These are phyloP conservation scores for Cytidiella melzeri DNA, from an alignment of 768 basidiomycete genomes.

Conservation along the genomic window DNA sequence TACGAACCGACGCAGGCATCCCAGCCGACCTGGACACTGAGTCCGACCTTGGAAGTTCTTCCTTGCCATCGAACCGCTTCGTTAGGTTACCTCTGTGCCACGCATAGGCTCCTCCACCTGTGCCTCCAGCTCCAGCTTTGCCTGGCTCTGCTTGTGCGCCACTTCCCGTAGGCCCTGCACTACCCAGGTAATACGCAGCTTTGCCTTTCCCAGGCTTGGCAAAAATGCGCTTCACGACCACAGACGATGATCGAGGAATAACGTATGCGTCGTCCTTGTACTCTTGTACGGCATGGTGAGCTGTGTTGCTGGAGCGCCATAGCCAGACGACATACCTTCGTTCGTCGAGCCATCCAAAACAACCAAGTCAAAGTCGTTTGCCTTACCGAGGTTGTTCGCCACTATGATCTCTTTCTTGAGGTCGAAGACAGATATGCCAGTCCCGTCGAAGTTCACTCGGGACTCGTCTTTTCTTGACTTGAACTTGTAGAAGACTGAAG, in stretches of 20 bases:
- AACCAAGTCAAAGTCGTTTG: constrained; percentile 92
- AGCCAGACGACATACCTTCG: constrained; percentile 60
- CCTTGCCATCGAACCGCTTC: constrained; percentile 85
- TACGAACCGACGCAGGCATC: constrained; percentile 5
- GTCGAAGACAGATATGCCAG: constrained; percentile 98
- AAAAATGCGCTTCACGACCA: constrained; percentile 85
- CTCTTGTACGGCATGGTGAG: constrained; percentile 45
- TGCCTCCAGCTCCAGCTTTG: constrained; percentile 24
- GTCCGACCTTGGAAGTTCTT: constrained; percentile 36
- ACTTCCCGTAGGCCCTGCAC: constrained; percentile 35
- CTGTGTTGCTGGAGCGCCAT: not conserved
- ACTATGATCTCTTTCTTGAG: constrained; percentile 98
- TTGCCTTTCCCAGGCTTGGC: constrained; percentile 77
- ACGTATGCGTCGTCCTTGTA: constrained; percentile 88
- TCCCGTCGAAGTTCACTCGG: constrained; percentile 95
- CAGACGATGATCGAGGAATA: constrained; percentile 91
- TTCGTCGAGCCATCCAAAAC: constrained; percentile 80
- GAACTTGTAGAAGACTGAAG: constrained; percentile 98
- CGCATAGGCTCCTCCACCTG: constrained; percentile 17
- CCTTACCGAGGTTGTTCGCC: constrained; percentile 93
- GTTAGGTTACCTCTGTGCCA: constrained; percentile 76
- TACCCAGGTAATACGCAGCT: constrained; percentile 67
- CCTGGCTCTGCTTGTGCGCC: constrained; percentile 13
- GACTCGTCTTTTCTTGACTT: constrained; percentile 93
- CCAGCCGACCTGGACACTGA: not conserved